Evolutionary conservation across 1,284 basidiomycete genomes (phyloP), one percentile per base, ranked within the genome.

Genomic region (Lentinula novae-zelandiae): DNA sequence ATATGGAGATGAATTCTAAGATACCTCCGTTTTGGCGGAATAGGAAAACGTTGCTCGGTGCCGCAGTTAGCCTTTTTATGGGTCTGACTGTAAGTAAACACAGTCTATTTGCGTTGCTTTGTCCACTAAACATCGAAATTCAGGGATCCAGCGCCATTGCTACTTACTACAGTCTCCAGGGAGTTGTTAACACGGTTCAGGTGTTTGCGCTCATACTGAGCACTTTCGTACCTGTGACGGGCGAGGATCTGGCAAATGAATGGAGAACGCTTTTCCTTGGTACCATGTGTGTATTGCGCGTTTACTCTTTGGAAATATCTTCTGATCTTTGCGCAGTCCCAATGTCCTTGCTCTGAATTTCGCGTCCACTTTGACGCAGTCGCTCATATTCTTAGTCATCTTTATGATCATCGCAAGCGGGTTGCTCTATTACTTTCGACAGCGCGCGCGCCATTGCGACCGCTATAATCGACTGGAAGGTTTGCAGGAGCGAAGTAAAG

Each of bases 291-390:
- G 84, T 72, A 48, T 57, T 22, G 51, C 5, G 36, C 7, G n/a
- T 39, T 15, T 33, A 10, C 13, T 52, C 13, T 20, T 52, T 56
- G n/a, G 36, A 62, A 42, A 44, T 58, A 42, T 59, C 34, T 62
- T 40, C 53, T 48, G 27, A 58, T 39, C 52, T 27, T 38, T 44
- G 8, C 54, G 9, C 63, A 90, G 87, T 65, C 88, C 88, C 5
- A 90, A 90, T 64, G 69, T 89, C 15, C 73, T 90, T 31, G 87
- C 88, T 5, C 74, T 90, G 52, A 90, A 90, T 68, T 84, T 90
- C 59, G 82, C 81, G 0, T 78, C 83, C 0, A 80, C 81, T 1
- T 69, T 84, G 12, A 71, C 76, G 20, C 78, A 82, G 67, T 85
- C 83, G 1, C 68, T 88, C 5, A 66, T 84, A 27, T 80, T 85